phyloP scores from a whole-genome alignment of 345 rosid genomes.

The Gossypium herbaceum region DNA sequence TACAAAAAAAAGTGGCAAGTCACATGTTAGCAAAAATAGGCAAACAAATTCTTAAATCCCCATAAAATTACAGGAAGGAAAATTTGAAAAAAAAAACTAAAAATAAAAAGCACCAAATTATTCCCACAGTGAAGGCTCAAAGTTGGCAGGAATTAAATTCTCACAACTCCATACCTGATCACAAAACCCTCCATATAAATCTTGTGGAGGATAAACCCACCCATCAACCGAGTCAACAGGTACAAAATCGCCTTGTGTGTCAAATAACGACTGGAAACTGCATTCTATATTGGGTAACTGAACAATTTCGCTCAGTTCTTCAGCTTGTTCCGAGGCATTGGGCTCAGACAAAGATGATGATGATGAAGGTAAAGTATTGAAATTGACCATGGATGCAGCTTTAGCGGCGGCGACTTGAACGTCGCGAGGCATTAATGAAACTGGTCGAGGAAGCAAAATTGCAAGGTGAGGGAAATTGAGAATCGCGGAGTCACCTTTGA shows the following conservation, averaged over 20 bases:
- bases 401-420: slow-evolving; percentile 31
- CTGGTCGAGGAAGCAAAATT: slow-evolving; percentile 65
- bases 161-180: neutral
- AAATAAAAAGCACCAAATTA: neutral
- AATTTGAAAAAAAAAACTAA: neutral
- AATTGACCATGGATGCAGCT: slow-evolving; percentile 72
- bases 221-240: slow-evolving; percentile 21
- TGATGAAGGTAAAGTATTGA: neutral
- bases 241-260: slow-evolving; percentile 5
- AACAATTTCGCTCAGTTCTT: slow-evolving; percentile 15
- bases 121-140: neutral
- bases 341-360: neutral
- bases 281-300: slow-evolving; percentile 14
- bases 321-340: neutral
- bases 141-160: neutral
- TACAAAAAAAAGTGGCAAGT: neutral
- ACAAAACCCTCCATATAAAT: neutral
- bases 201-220: slow-evolving; percentile 21
- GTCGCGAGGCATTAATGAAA: slow-evolving; percentile 70
- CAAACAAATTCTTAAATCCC: neutral
- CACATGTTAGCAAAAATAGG: neutral
- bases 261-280: neutral
- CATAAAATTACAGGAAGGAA: neutral
- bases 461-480: slow-evolving; percentile 27
- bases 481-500: slow-evolving; percentile 76